A percentile compares a stretch with the other conserved stretches of the same genome.
phyloP scores from a whole-genome alignment of 805 yeast genomes.

The Metschnikowia noctiluminum region DNA sequence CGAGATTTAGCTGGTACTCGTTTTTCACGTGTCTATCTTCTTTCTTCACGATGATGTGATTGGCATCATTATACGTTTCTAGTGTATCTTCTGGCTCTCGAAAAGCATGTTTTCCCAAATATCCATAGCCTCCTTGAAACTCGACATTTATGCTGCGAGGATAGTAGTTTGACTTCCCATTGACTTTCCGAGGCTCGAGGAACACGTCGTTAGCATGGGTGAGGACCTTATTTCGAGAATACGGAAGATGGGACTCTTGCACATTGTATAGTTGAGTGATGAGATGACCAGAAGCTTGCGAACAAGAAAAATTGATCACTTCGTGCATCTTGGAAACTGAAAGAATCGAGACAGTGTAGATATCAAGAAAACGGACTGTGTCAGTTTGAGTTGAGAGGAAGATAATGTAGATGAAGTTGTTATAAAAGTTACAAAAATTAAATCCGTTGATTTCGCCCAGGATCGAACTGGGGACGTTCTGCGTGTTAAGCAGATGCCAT shows the following conservation, averaged over 20 bases:
- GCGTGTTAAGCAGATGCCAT: conserved; percentile 27
- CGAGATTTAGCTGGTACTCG: conserved; percentile 63
- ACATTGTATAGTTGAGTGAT: conserved; percentile 76
- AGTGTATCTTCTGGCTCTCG: conserved; percentile 19
- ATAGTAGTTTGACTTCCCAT: conserved; percentile 48
- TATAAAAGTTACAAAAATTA: background rate
- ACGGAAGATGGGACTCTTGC: conserved; percentile 68
- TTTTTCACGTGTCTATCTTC: conserved; percentile 44
- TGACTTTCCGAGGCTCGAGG: conserved; percentile 17
- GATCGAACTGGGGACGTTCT: conserved; percentile 27
- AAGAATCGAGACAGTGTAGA: too few relatives aligned
- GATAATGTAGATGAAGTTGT: background rate
- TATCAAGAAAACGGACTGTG: too few relatives aligned
- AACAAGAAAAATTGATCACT: conserved; percentile 64
- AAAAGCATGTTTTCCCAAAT: conserved; percentile 55
- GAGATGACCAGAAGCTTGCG: conserved; percentile 74
- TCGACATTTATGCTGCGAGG: conserved; percentile 88
- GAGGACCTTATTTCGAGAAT: conserved; percentile 41
- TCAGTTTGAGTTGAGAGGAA: background rate
- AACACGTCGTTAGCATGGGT: conserved; percentile 46
- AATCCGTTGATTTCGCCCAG: conserved; percentile 22
- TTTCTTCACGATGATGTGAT: conserved; percentile 24
- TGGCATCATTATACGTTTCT: conserved; percentile 4
- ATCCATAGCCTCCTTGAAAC: conserved; percentile 70
- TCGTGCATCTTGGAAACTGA: conserved; percentile 36